Conservation (phyloP, 495 filamentous ascomycete species). For the Xylaria nigripes region DNA sequence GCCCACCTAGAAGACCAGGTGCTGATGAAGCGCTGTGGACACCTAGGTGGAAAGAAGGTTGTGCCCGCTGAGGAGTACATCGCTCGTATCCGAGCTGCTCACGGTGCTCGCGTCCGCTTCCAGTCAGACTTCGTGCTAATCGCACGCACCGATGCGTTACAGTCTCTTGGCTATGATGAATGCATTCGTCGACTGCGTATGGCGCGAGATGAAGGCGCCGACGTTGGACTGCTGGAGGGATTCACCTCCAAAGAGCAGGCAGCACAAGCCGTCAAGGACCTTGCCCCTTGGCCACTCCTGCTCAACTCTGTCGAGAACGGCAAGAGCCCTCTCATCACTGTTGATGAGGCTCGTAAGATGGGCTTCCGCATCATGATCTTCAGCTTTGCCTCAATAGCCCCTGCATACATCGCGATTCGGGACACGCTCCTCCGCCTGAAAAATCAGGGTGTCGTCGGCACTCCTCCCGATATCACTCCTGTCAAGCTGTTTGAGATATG, state of each 20-base stretch:
- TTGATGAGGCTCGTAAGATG: conserved; percentile 50
- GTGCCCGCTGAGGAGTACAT: conserved; percentile 48
- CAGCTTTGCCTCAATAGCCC: conserved; percentile 44
- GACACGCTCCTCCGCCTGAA: conserved; percentile 39
- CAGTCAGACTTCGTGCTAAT: conserved; percentile 54
- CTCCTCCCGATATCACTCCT: conserved; percentile 34
- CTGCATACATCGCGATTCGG: conserved; percentile 47
- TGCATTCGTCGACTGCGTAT: conserved; percentile 25
- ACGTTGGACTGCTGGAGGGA: conserved; percentile 58
- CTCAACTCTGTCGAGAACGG: conserved; percentile 60
- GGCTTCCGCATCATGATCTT: conserved; percentile 61
- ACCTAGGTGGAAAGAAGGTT: conserved; percentile 53
- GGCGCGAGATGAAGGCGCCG: conserved; percentile 51
- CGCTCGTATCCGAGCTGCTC: conserved; percentile 48
- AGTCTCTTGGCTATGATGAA: conserved; percentile 52
- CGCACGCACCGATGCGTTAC: conserved; percentile 55
- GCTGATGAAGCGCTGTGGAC: conserved; percentile 55
- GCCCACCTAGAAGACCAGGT: conserved; percentile 68
- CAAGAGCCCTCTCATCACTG: conserved; percentile 48
- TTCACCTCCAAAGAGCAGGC: conserved; percentile 50
- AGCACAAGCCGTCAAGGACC: conserved; percentile 41
- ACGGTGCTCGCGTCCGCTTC: conserved; percentile 30
- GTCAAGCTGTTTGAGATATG: conserved; percentile 39
- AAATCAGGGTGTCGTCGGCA: conserved; percentile 41
- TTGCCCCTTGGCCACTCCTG: conserved; percentile 51